Evolutionary conservation across 768 basidiomycete species (phyloP).

Genomic region (Fistulinella prunicolor): DNA sequence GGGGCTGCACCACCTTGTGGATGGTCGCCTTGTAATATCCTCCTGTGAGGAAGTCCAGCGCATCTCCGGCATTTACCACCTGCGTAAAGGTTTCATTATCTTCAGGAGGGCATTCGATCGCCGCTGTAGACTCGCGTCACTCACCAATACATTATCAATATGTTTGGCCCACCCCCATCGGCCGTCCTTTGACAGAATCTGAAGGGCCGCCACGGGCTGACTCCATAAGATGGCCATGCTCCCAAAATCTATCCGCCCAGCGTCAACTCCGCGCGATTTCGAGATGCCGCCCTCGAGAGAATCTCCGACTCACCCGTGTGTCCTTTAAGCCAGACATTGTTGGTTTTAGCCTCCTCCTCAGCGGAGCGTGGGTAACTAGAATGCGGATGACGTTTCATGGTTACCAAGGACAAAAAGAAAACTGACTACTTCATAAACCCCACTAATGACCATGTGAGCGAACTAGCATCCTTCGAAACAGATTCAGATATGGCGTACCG

Average conservation of each 20-base stretch:
- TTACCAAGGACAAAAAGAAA: neutral
- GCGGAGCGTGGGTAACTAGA: constrained; percentile 47
- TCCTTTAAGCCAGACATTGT: constrained; percentile 59
- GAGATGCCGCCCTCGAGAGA: neutral
- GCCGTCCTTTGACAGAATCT: constrained; percentile 51
- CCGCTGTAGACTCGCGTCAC: neutral
- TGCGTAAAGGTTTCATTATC: constrained; percentile 25
- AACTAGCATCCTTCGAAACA: neutral
- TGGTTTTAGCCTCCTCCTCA: constrained; percentile 49
- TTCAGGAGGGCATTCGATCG: neutral
- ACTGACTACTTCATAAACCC: constrained; percentile 67
- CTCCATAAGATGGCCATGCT: constrained; percentile 57
- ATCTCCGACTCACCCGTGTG: constrained; percentile 43
- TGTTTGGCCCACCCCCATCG: constrained; percentile 61
- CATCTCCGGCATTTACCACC: constrained; percentile 62
- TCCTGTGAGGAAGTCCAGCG: constrained; percentile 57
- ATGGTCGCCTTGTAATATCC: constrained; percentile 59
- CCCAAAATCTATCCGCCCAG: constrained; percentile 42
- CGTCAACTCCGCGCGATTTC: neutral
- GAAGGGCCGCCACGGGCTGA: constrained; percentile 57
- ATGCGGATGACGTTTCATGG: neutral
- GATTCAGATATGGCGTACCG: constrained; percentile 24
- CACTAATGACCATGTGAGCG: constrained; percentile 32
- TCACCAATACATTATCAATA: constrained; percentile 54
- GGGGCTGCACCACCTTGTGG: constrained; percentile 60